Percentiles rank a stretch among this genome's conserved stretches.
Evolutionary conservation across 176 grass and related monocot genomes (phyloP).

Genomic region (Triticum dicoccoides): DNA sequence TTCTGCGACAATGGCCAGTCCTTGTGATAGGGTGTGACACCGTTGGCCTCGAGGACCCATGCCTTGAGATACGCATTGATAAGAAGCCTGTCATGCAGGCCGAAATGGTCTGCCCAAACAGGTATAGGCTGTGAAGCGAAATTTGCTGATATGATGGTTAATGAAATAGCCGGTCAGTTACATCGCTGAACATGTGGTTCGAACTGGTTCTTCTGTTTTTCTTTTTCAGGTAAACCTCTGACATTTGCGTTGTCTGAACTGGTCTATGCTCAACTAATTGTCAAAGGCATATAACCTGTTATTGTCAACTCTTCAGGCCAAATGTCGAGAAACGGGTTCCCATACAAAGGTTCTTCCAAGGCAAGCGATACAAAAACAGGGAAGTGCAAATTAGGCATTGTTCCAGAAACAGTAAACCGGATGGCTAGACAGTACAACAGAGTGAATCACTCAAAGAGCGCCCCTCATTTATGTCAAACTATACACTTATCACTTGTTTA

Average conservation of each 20-base stretch:
- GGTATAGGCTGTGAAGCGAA: not conserved
- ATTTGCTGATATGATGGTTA: conserved; percentile 15
- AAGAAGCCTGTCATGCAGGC: no score
- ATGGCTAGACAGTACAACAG: conserved; percentile 70
- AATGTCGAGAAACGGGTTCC: conserved; percentile 92
- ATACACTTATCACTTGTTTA: conserved; percentile 31
- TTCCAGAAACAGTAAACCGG: conserved; percentile 85
- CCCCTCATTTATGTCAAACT: conserved; percentile 88
- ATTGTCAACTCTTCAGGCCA: conserved; percentile 59
- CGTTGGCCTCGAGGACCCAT: no score
- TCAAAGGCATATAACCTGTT: conserved; percentile 24
- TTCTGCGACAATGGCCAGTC: no score
- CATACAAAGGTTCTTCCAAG: conserved; percentile 95
- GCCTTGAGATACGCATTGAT: no score
- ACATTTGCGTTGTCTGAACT: conserved; percentile 21
- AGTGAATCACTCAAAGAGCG: conserved; percentile 70
- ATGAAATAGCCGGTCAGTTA: conserved; percentile 72
- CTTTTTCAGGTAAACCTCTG: conserved; percentile 71
- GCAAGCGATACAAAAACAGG: conserved; percentile 94
- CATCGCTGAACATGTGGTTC: conserved; percentile 90
- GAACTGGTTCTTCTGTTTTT: conserved; percentile 73
- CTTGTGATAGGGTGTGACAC: no score
- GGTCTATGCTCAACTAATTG: not conserved
- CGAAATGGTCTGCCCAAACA: no score
- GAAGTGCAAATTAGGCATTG: conserved; percentile 92